Evolutionary conservation across 106 monocot genomes (phyloP), one percentile per base, ranked within the genome.

Genomic region (Gastrodia elata): DNA sequence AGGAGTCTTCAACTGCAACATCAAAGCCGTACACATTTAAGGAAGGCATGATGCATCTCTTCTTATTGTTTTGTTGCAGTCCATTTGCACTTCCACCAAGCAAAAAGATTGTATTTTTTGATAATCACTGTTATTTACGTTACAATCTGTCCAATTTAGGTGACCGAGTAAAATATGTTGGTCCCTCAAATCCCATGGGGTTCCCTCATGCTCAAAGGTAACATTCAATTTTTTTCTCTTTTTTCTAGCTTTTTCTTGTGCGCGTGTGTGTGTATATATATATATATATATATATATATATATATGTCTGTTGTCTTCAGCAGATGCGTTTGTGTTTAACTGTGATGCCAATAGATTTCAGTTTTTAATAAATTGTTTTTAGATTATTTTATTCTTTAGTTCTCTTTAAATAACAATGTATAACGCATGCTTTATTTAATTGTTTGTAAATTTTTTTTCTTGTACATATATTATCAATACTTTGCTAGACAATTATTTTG

Each of bases 91-190:
- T 4, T 61, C 61, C 61, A 61, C 15, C 55, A 22, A 55, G 18
- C n/a, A 22, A 55, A 55, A 2, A 28, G 32, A 22, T 30, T 26
- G 2, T 39, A 36, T 39, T 20, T 65, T 13, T 27, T 70, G 70
- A 11, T 70, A 42, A 9, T 5, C 39, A 18, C 41, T 36, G 16
- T 10, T 38, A 67, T 67, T 35, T n/a, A 36, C 1, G 15, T 67
- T 67, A 37, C 18, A 67, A 37, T 38, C 20, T 76, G 26, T n/a
- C 68, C 77, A 67, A 36, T 75, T 71, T 73, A 97, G 96, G 96
- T 76, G 96, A 97, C 76, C 78, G 89, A 79, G 89, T 97, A 65
- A 88, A 75, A 76, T 97, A 86, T 78, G 76, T 92, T 25, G 95
- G 89, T 52, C 59, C 87, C 22, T 34, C 78, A 64, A 82, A 80